A percentile compares a stretch with the other conserved stretches of the same genome.
phyloP scores from a whole-genome alignment of 768 basidiomycete species.

The Russula earlei region DNA sequence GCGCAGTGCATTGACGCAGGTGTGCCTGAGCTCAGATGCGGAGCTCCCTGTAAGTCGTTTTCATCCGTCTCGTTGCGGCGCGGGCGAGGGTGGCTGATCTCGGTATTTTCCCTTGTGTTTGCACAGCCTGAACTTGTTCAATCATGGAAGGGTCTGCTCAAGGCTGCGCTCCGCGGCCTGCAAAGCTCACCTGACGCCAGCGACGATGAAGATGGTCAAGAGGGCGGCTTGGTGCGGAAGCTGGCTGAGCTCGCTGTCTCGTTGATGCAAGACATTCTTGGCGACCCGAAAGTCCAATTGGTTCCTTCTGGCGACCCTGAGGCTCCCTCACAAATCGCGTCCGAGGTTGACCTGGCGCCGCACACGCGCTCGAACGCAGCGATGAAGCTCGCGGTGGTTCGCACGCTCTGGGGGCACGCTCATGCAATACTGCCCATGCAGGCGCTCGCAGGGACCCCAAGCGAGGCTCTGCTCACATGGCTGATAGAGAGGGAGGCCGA shows the following conservation, averaged over 20 bases:
- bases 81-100: not conserved
- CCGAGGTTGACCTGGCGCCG: constrained; percentile 13
- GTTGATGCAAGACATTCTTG: constrained; percentile 12
- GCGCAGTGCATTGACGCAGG: too few relatives aligned
- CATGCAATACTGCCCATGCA: constrained; percentile 34
- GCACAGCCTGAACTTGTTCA: constrained; percentile 37
- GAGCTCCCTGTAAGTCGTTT: constrained; percentile 40
- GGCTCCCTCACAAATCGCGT: too few relatives aligned
- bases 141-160: too few relatives aligned
- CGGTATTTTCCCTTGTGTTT: not conserved
- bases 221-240: too few relatives aligned
- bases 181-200: too few relatives aligned
- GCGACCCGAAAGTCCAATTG: constrained; percentile 3
- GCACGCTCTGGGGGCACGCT: constrained; percentile 47
- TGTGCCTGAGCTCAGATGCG: constrained; percentile 38
- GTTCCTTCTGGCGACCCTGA: too few relatives aligned
- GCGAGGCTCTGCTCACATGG: constrained; percentile 35
- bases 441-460: constrained; percentile 34
- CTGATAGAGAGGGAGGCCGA: constrained; percentile 41
- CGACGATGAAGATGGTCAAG: too few relatives aligned
- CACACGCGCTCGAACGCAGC: constrained; percentile 32
- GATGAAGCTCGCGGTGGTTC: constrained; percentile 49
- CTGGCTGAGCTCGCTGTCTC: constrained; percentile 6
- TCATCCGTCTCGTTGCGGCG: too few relatives aligned
- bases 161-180: constrained; percentile 36